Percentiles rank a stretch among this genome's conserved stretches.
These are phyloP conservation scores for Pilasporangium apinafurcum DNA, from an alignment of 352 stramenopile species.

Conservation along the genomic window DNA sequence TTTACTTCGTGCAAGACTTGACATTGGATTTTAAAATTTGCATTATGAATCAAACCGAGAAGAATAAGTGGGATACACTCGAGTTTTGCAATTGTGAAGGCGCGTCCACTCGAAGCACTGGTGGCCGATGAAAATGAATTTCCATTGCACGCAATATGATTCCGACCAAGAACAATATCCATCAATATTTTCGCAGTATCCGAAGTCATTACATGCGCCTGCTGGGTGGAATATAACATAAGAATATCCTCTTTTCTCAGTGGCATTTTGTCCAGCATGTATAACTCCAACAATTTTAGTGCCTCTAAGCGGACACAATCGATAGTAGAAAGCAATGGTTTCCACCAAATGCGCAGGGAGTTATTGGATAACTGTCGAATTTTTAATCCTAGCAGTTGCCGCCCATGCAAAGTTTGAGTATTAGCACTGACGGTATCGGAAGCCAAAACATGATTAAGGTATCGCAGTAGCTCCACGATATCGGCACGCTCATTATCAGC, in stretches of 20 bases:
- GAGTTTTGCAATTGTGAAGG: constrained; percentile 28
- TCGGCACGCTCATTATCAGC: constrained; percentile 20
- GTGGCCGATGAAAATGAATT: background rate
- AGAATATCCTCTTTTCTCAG: constrained; percentile 53
- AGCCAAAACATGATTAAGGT: constrained; percentile 40
- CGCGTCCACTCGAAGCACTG: background rate
- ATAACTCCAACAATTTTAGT: constrained; percentile 62
- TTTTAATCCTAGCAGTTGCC: constrained; percentile 21
- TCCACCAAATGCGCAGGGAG: constrained; percentile 60
- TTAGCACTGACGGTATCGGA: no score
- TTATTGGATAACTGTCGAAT: constrained; percentile 54
- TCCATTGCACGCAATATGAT: constrained; percentile 9
- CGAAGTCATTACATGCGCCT: constrained; percentile 44
- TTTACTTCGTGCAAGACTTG: constrained; percentile 50
- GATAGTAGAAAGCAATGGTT: constrained; percentile 35
- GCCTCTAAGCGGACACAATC: constrained; percentile 49
- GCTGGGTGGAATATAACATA: constrained; percentile 48
- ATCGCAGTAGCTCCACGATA: constrained; percentile 58
- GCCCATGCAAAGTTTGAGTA: no score
- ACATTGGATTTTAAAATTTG: constrained; percentile 44
- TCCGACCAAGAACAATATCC: constrained; percentile 59
- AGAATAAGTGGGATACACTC: constrained; percentile 54
- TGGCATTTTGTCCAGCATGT: constrained; percentile 58
- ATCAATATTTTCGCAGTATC: constrained; percentile 41
- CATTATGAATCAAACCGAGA: constrained; percentile 34